Conservation (phyloP, 2,329 filamentous ascomycete species). For the Epicoccum nigrum region DNA sequence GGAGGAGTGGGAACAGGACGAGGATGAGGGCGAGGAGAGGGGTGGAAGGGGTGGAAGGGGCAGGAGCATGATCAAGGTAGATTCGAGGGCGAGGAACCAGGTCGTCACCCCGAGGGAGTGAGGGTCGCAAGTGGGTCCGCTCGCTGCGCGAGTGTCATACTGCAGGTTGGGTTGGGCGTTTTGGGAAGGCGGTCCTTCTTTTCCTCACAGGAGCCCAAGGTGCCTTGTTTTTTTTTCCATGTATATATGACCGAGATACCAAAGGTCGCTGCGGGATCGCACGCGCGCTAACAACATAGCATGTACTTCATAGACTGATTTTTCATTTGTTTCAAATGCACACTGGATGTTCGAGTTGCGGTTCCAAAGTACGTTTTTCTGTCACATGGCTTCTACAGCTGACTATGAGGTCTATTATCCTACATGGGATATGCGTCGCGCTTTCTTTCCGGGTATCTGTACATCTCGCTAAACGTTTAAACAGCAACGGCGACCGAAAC, state of each 20-base stretch:
- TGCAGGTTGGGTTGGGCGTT: not conserved
- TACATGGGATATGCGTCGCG: no score
- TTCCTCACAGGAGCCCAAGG: no score
- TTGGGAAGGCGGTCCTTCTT: no score
- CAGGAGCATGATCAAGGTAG: slow-evolving; percentile 2
- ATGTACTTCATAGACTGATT: slow-evolving; percentile 7
- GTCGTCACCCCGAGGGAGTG: not conserved
- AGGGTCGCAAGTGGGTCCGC: no score
- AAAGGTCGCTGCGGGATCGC: slow-evolving; percentile 10
- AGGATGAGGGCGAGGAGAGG: not conserved
- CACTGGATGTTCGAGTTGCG: not conserved
- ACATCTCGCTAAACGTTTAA: slow-evolving; percentile 2
- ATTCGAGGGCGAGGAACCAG: slow-evolving; percentile 3
- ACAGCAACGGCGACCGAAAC: no score
- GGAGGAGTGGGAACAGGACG: slow-evolving; percentile 3
- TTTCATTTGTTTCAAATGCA: not conserved
- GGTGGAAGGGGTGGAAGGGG: slow-evolving; percentile 3
- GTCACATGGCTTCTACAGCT: no score
- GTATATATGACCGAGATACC: slow-evolving; percentile 12
- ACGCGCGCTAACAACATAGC: slow-evolving; percentile 8
- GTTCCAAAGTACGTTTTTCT: no score
- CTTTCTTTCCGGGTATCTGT: slow-evolving; percentile 11
- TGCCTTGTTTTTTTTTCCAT: slow-evolving; percentile 2
- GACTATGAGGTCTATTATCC: no score
- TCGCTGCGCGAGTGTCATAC: not conserved